Base-by-base conservation (phyloP, 495 filamentous ascomycete species). In the Margaritispora aquatica region DNA sequence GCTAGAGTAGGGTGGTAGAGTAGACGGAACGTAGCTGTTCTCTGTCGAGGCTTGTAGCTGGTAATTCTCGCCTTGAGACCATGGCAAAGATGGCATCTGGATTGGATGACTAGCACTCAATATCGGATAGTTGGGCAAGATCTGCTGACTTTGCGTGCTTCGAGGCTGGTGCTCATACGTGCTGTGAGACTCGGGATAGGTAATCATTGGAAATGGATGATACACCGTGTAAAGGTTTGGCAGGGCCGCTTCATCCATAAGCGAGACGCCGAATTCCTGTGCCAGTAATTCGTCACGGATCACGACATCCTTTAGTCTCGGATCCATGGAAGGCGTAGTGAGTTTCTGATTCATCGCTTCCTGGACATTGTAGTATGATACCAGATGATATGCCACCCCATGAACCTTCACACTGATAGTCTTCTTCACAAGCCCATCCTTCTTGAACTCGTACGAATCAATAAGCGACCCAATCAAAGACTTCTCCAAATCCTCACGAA, bases 361-460 rank as follows among this genome's bases (percentile, higher is more conserved):
- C 1, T 85, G 80, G 26, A 90, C 74, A 46, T 73, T 87, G 74
- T 94, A 96, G 68, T 96, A 96, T 0, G 87, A 91, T 27, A 94
- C 88, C 49, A 96, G 73, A 63, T 93, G 89, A 68, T 92, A 89
- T 9, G 79, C 79, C 3, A 87, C 73, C 8, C 82, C 84, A 17
- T 81, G 70, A 50, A 87, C 79, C 0, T 77, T 83, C 26, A 96
- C 80, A 57, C 84, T 89, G 68, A 96, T 89, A 0, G 90, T 96
- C 77, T 94, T 96, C 75, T 96, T 96, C 26, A 95, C 81, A 58
- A 96, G 69, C 0, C 90, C 90, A 0, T 83, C 80, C 38, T 83
- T 77, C 71, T 90, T 91, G 78, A 95, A 96, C 27, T 81, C 83
- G 68, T 95, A 95, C 0, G 86, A 89, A 70, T 94, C 90, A 2